Evolutionary conservation across 1,284 basidiomycete species (phyloP).

Genomic region (Golubevia sp.): DNA sequence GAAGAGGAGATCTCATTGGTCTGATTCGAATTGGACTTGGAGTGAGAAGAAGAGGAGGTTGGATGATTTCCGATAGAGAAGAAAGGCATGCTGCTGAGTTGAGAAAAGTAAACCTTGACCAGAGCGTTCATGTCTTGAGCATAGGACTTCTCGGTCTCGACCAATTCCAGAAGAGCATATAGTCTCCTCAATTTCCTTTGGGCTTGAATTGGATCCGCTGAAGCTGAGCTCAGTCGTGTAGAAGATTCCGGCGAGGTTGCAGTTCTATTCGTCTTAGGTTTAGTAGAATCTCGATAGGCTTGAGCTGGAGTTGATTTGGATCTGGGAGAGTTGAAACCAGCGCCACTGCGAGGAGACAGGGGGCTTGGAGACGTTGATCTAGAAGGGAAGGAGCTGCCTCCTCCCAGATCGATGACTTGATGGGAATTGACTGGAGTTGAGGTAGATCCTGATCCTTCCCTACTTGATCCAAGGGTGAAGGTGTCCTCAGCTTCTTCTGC

Average conservation of each 20-base stretch:
- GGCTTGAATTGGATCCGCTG: too few species aligned
- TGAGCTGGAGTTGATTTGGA: neutral
- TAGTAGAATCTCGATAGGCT: too few species aligned
- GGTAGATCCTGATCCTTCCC: neutral
- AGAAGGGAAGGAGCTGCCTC: neutral
- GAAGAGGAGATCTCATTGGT: neutral
- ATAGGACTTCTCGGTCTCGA: slow-evolving; percentile 55
- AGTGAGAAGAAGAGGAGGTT: neutral
- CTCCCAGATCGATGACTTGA: neutral
- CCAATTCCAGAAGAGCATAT: slow-evolving; percentile 46
- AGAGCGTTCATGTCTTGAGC: slow-evolving; percentile 49
- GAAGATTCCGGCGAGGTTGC: too few species aligned
- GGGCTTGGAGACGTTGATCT: neutral
- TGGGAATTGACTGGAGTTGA: neutral
- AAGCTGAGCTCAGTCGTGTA: too few species aligned
- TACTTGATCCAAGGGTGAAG: neutral
- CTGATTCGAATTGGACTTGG: neutral
- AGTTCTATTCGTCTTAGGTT: too few species aligned
- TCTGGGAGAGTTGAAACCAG: neutral
- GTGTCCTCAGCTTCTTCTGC: neutral
- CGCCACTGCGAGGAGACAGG: too few species aligned
- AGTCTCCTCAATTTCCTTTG: neutral
- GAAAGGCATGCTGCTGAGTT: slow-evolving; percentile 44
- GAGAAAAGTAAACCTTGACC: slow-evolving; percentile 51
- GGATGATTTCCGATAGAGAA: slow-evolving; percentile 18